Conservation (phyloP, 208 protist species). For the Trichomonas gallinae region DNA sequence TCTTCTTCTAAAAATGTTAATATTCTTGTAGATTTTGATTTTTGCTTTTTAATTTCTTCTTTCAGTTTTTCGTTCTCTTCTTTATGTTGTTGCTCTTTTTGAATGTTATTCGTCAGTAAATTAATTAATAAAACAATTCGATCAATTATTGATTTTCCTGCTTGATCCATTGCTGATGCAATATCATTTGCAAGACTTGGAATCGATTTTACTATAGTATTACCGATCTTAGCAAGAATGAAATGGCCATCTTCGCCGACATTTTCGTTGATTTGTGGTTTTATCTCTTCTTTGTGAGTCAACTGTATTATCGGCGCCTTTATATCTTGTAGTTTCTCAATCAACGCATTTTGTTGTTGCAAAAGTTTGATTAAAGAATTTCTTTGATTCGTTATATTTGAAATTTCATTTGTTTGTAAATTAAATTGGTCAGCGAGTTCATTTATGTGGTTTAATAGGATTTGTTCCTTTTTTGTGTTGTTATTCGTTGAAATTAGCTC, state of each 20-base stretch:
- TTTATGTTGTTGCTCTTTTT: neutral
- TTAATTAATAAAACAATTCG: neutral
- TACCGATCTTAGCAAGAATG: neutral
- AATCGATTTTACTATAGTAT: neutral
- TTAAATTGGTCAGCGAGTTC: neutral
- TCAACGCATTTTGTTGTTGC: neutral
- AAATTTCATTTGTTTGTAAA: neutral
- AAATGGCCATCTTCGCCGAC: neutral
- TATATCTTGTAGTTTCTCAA: neutral
- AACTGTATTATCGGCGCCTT: neutral
- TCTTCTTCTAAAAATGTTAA: neutral
- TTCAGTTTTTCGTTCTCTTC: neutral
- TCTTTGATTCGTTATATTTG: neutral
- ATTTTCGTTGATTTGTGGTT: neutral
- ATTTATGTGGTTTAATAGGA: neutral
- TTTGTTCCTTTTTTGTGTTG: neutral
- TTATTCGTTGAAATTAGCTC: neutral
- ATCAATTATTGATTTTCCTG: neutral
- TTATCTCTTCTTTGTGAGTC: neutral
- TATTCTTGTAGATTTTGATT: neutral
- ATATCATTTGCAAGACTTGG: neutral
- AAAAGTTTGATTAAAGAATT: neutral
- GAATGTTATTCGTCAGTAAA: neutral
- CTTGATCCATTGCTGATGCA: neutral
- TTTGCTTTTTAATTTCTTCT: neutral